Evolutionary conservation across 2,329 filamentous ascomycete species (phyloP).

Genomic region (Nemania serpens): DNA sequence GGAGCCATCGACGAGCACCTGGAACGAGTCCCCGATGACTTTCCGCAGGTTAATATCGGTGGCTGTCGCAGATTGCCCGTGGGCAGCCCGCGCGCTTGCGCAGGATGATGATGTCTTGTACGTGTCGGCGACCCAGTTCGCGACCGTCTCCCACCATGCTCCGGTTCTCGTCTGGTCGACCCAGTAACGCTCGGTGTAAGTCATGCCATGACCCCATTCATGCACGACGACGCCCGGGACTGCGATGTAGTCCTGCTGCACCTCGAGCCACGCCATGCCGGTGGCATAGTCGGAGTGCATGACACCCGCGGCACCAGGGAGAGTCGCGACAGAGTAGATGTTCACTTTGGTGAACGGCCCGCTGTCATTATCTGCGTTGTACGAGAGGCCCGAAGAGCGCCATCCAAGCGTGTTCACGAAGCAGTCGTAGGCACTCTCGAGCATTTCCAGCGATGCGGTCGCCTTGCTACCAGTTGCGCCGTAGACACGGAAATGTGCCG

Average conservation of each 20-base stretch:
- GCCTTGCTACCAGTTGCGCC: conserved; percentile 39
- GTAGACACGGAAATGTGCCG: conserved; percentile 49
- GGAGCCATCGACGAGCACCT: conserved; percentile 52
- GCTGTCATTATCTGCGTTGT: conserved; percentile 40
- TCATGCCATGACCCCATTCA: conserved; percentile 55
- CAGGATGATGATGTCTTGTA: conserved; percentile 53
- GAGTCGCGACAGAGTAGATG: conserved; percentile 46
- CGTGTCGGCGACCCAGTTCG: conserved; percentile 55
- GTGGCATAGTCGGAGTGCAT: conserved; percentile 47
- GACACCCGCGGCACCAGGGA: conserved; percentile 48
- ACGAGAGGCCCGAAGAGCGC: conserved; percentile 47
- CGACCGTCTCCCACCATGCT: conserved; percentile 57
- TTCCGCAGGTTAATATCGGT: conserved; percentile 51
- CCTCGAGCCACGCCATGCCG: conserved; percentile 51
- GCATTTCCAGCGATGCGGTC: conserved; percentile 43
- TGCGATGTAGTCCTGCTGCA: conserved; percentile 47
- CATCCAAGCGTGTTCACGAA: conserved; percentile 46
- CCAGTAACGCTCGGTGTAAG: conserved; percentile 51
- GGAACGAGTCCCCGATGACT: conserved; percentile 52
- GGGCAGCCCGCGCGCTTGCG: conserved; percentile 43
- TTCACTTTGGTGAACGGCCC: conserved; percentile 54
- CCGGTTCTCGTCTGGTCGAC: conserved; percentile 52
- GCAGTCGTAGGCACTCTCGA: conserved; percentile 53
- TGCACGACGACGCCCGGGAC: conserved; percentile 51
- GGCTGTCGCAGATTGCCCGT: conserved; percentile 42